A percentile compares a stretch with the other conserved stretches of the same genome.
Evolutionary conservation across 2,329 filamentous ascomycete species (phyloP).

Genomic region (Fusarium buharicum): DNA sequence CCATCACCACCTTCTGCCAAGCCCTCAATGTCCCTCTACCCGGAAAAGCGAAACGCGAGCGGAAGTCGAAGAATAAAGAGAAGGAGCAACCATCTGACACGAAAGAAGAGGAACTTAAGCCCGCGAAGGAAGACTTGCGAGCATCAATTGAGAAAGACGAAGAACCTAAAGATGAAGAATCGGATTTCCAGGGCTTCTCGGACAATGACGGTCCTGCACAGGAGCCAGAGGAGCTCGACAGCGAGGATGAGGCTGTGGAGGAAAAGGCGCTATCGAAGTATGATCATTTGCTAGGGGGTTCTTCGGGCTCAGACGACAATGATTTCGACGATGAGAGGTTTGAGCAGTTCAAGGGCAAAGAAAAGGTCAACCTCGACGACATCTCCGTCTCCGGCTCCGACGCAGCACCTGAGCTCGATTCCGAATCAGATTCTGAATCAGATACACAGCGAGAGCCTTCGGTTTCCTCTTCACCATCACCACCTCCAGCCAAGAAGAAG

Average conservation of each 20-base stretch:
- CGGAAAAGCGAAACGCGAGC: conserved; percentile 50
- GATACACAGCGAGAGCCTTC: conserved; percentile 33
- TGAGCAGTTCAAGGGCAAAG: conserved; percentile 48
- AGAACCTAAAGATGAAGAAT: conserved; percentile 46
- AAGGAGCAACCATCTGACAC: conserved; percentile 46
- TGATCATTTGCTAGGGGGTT: conserved; percentile 58
- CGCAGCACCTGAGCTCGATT: conserved; percentile 46
- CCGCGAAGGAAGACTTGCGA: conserved; percentile 33
- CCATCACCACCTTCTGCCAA: conserved; percentile 60
- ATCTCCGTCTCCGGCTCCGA: conserved; percentile 53
- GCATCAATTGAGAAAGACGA: conserved; percentile 40
- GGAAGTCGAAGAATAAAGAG: conserved; percentile 49
- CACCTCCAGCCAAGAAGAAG: conserved; percentile 48
- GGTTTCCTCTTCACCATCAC: conserved; percentile 50
- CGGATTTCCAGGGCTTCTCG: conserved; percentile 53
- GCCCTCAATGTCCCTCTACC: conserved; percentile 61
- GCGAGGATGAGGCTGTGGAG: conserved; percentile 46
- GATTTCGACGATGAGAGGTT: conserved; percentile 51
- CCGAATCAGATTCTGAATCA: conserved; percentile 39
- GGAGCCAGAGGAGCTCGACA: conserved; percentile 35
- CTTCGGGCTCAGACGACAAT: conserved; percentile 53
- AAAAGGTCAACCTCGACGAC: conserved; percentile 53
- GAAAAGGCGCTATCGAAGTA: conserved; percentile 55
- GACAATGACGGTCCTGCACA: conserved; percentile 34
- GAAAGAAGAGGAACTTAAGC: conserved; percentile 28